Evolutionary conservation across 345 rosid genomes (phyloP).

Genomic region (Kandelia obovata): DNA sequence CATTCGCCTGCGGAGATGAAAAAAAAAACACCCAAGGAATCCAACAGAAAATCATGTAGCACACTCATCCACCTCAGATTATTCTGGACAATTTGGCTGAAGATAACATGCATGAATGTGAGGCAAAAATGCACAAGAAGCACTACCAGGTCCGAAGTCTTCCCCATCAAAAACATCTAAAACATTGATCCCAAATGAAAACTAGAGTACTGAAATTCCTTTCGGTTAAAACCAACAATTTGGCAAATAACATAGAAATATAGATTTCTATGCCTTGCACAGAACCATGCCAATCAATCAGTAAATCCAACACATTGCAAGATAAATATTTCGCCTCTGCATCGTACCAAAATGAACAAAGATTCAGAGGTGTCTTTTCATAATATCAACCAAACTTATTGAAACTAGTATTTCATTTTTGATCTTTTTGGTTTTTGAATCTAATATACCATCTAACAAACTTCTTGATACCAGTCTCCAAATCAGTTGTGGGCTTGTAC

Average conservation of each 20-base stretch:
- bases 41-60: no score
- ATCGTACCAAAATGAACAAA: background rate
- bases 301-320: background rate
- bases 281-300: background rate
- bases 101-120: no score
- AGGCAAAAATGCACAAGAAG: no score
- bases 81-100: no score
- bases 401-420: background rate
- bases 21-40: no score
- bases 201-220: no score
- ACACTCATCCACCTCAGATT: no score
- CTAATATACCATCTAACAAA: slow-evolving; percentile 68
- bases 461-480: slow-evolving; percentile 66
- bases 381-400: background rate
- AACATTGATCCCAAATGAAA: no score
- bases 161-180: no score
- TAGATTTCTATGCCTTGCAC: background rate
- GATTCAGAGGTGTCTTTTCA: background rate
- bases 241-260: background rate
- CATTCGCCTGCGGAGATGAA: no score
- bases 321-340: background rate
- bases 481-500: slow-evolving; percentile 47
- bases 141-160: no score
- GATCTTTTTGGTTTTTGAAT: slow-evolving; percentile 38
- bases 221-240: no score